phyloP scores from a whole-genome alignment of 176 grass and related monocot genomes.

The Aegilops tauschii region DNA sequence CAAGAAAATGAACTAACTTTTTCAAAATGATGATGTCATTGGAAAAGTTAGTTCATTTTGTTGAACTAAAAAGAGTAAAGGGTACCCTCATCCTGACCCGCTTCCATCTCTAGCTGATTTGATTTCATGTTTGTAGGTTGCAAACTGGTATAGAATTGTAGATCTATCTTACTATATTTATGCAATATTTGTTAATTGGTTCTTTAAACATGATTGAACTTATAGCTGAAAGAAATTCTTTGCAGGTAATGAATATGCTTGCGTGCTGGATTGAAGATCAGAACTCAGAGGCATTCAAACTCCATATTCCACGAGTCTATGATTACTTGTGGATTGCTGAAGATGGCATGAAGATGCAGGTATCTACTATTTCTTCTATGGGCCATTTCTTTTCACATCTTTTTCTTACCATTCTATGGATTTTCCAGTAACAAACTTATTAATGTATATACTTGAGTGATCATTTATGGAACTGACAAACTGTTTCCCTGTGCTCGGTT shows the following conservation, averaged over 20 bases:
- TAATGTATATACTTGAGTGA: too few species aligned
- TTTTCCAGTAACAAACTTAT: too few species aligned
- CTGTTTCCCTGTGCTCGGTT: too few species aligned
- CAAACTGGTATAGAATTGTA: neutral
- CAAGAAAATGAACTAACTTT: neutral
- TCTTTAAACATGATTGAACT: too few species aligned
- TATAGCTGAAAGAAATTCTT: too few species aligned
- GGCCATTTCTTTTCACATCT: too few species aligned
- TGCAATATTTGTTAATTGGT: neutral
- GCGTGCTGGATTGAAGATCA: conserved; percentile 92
- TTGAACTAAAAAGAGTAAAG: neutral
- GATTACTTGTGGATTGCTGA: conserved; percentile 94
- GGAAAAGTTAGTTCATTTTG: neutral
- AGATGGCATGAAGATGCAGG: conserved; percentile 99
- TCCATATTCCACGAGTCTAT: conserved; percentile 68
- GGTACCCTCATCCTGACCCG: neutral
- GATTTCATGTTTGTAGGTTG: too few species aligned
- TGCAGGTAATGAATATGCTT: conserved; percentile 63
- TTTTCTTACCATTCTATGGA: too few species aligned
- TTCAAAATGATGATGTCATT: neutral
- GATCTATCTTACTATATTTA: neutral
- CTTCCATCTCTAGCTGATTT: neutral
- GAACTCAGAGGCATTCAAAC: conserved; percentile 86
- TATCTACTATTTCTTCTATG: neutral
- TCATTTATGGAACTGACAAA: too few species aligned